Evolutionary conservation across 2,329 filamentous ascomycete species (phyloP), one percentile per base, ranked within the genome.

Genomic region (Calonectria hawksworthii): DNA sequence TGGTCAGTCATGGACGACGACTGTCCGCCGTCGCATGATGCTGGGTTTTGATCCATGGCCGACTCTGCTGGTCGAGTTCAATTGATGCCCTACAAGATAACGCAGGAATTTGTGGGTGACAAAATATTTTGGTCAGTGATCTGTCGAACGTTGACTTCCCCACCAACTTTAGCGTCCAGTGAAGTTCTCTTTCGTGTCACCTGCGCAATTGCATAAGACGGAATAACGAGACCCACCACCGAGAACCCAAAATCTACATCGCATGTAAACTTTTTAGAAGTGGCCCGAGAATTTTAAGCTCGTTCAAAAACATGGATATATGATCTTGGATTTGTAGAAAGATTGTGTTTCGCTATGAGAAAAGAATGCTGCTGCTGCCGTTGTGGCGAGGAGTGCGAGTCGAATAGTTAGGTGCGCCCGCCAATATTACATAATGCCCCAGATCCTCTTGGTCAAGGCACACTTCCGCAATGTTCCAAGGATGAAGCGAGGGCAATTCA

Each of bases 1-100:
- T 63, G 56, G n/a, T 63, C 56, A n/a, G 56, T 63, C 56, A 63
- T 63, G 13, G 34, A 41, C 36, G 56, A 63, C 21, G 56, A 41
- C 14, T 63, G 56, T 41, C 34, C 56, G 18, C 23, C 18, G 23
- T 63, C 56, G 34, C 56, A 38, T 41, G 34, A 18, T 18, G 34
- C 23, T 16, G 34, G 6, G 10, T 41, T 63, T 16, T 38, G 56
- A 7, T 63, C 56, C 56, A 63, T 63, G 18, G 14, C 21, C n/a
- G 14, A 30, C 14, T 41, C 23, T 4, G 11, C 34, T 18, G 13
- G 56, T 14, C 56, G 7, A 28, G 6, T 21, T 38, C 10, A 16
- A 61, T 38, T 34, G 34, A 38, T 26, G 16, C 32, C 14, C 56
- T 26, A 23, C 14, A 5, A 16, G 26, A 41, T 23, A 28, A 23